Conservation (phyloP, 148 eudicot genomes). For the Camellia japonica region DNA sequence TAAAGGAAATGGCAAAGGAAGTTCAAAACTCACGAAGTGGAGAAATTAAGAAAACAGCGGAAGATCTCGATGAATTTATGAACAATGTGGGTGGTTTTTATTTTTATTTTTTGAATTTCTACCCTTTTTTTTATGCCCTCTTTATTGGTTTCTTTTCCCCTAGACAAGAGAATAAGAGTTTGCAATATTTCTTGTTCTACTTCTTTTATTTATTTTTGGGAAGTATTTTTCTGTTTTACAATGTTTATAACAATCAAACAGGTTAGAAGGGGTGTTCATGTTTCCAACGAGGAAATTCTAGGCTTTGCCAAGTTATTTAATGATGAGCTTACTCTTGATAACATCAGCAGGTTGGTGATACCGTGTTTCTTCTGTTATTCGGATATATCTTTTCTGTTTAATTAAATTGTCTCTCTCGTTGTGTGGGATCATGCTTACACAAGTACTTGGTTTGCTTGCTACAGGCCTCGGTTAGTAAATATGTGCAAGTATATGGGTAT, state of each 20-base stretch:
- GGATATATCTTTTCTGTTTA: neutral
- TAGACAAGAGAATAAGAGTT: neutral
- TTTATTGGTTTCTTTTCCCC: neutral
- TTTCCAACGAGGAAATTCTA: slow-evolving; percentile 73
- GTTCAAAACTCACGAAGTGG: slow-evolving; percentile 77
- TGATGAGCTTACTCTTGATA: slow-evolving; percentile 83
- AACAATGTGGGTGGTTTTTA: slow-evolving; percentile 38
- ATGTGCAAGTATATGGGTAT: slow-evolving; percentile 97
- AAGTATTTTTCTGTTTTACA: neutral
- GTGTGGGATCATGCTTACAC: neutral
- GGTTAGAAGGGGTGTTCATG: slow-evolving; percentile 79
- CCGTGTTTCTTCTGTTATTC: neutral
- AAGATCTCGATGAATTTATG: slow-evolving; percentile 85
- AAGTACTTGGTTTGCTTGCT: neutral
- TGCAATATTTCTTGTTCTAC: neutral
- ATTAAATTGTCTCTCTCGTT: neutral
- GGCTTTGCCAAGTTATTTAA: slow-evolving; percentile 83
- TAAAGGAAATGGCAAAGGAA: slow-evolving; percentile 92
- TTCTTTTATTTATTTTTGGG: neutral
- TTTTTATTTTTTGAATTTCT: neutral
- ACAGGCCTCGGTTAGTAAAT: slow-evolving; percentile 77
- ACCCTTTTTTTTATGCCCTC: neutral
- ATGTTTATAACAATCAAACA: slow-evolving; percentile 20
- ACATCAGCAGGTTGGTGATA: slow-evolving; percentile 71
- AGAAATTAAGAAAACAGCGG: slow-evolving; percentile 68